Base-by-base conservation (phyloP, 352 stramenopile genomes). In the Pythium myriotylum region DNA sequence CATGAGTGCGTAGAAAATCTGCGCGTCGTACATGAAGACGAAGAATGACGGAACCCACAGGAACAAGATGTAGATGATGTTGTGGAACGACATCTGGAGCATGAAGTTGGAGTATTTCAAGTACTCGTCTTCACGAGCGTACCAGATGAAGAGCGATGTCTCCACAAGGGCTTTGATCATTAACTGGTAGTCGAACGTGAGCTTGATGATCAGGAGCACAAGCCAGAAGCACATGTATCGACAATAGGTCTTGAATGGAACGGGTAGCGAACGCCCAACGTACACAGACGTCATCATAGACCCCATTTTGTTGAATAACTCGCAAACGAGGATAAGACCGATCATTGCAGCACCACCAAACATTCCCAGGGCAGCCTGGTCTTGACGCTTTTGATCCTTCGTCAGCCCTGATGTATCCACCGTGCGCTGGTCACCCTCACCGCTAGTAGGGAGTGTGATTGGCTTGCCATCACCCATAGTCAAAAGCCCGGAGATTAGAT, bases 141-240 rank as follows among this genome's bases (percentile, higher is more conserved):
- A 87, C 84, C 84, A 93, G 46, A 94, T 91, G 54, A 94, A 92
- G 22, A 94, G 62, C 22, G 84, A 86, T 19, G 84, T 91, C 54
- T 94, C 84, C 29, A 94, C 82, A 24, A 94, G 58, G 9, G 61
- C 73, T 67, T 94, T 94, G 50, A 92, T 54, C 69, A 94, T 89
- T 33, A 86, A 90, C 62, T 90, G 77, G 69, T 94, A 94, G 57
- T 91, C 82, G 62, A 94, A 91, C 22, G 68, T 81, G 16, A 94
- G 57, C 54, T 94, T 94, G 65, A 85, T 71, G 1, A 72, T 0
- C 49, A 91, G 84, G 46, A 94, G 45, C 2, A 91, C 52, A 5
- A 94, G 17, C 84, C 82, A 94, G 40, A 94, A 94, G 67, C 85
- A 94, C 50, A 72, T 77, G 73, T 94, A 94, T 19, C 83, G 82